phyloP scores from a whole-genome alignment of 805 yeast species.

The Candida sonorensis region DNA sequence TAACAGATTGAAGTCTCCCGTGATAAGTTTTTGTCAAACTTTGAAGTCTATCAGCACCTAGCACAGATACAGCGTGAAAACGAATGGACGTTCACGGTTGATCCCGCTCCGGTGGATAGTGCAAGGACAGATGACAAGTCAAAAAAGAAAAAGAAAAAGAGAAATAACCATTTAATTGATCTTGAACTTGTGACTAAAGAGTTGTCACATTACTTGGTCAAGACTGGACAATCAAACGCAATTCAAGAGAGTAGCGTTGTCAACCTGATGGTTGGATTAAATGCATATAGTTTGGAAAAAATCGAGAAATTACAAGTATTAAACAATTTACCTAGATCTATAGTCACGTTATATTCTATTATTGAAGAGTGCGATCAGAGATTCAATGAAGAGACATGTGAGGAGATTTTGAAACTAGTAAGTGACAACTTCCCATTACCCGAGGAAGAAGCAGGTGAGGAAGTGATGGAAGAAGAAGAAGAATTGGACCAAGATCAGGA shows the following conservation, averaged over 20 bases:
- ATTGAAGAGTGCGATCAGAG: slow-evolving; percentile 92
- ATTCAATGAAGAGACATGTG: slow-evolving; percentile 60
- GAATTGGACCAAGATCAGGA: slow-evolving; percentile 15
- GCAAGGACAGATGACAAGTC: no score
- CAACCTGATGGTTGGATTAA: slow-evolving; percentile 35
- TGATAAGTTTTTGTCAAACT: slow-evolving; percentile 56
- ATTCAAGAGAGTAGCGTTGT: slow-evolving; percentile 24
- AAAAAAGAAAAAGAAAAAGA: slow-evolving; percentile 22
- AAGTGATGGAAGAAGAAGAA: slow-evolving; percentile 12
- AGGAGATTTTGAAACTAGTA: slow-evolving; percentile 50
- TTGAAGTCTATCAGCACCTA: slow-evolving; percentile 55
- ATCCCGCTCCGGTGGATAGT: slow-evolving; percentile 5
- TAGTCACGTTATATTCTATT: slow-evolving; percentile 72
- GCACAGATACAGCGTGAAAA: slow-evolving; percentile 38
- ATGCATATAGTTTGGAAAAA: slow-evolving; percentile 57
- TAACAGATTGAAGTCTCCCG: slow-evolving; percentile 42
- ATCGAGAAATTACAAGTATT: slow-evolving; percentile 80
- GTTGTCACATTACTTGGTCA: slow-evolving; percentile 33
- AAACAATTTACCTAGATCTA: slow-evolving; percentile 69
- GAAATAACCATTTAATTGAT: slow-evolving; percentile 32
- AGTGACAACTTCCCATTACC: slow-evolving; percentile 44
- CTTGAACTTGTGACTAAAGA: slow-evolving; percentile 46
- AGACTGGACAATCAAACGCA: slow-evolving; percentile 29
- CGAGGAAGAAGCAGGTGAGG: slow-evolving; percentile 21
- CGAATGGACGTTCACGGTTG: slow-evolving; percentile 37